Base-by-base conservation (phyloP, 2,329 filamentous ascomycete species). In the Sphaerulina musiva region DNA sequence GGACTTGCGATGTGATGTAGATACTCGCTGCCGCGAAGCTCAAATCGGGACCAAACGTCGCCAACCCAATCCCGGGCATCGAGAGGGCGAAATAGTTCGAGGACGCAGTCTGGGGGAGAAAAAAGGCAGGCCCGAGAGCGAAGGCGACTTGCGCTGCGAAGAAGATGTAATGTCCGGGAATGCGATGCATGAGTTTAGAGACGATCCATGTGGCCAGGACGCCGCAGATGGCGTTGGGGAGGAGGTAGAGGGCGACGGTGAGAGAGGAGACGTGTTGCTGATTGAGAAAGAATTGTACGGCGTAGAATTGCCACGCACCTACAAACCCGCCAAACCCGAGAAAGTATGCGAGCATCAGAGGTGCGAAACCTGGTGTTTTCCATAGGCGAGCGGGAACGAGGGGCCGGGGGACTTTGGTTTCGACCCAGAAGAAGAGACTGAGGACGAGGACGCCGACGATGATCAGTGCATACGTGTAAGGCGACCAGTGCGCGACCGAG, bases 21-120 rank as follows among this genome's bases (percentile, higher is more conserved):
- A 77, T 76, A n/a, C 72, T 72, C 0, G 74, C 74, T 0, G 75
- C 74, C 0, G 74, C 74, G 54, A 77, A 77, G 29, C 72, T 72
- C 48, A 77, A 64, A 45, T 77, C 75, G 0, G 75, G 75, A 0
- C 75, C 75, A 44, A 77, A 76, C 0, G 74, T 76, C 0, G 74
- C 73, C 0, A 77, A 63, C 1, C 69, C 70, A 1, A 77, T 69
- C 0, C 74, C 74, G 0, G 74, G 74, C 56, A 77, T 66, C 0
- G 72, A 73, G 3, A 77, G 68, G 0, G 71, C 71, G 72, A 74
- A 77, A 65, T 76, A 77, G 1, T 56, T 68, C 0, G 74, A 74
- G 9, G 60, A 62, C 0, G 73, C 62, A 0, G 67, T 73, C 54
- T 77, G 74, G 5, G 65, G 71, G 6, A 74, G 59, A 54, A 73